Evolutionary conservation across 495 filamentous ascomycete genomes (phyloP).

Genomic region (Penicillium salamii): DNA sequence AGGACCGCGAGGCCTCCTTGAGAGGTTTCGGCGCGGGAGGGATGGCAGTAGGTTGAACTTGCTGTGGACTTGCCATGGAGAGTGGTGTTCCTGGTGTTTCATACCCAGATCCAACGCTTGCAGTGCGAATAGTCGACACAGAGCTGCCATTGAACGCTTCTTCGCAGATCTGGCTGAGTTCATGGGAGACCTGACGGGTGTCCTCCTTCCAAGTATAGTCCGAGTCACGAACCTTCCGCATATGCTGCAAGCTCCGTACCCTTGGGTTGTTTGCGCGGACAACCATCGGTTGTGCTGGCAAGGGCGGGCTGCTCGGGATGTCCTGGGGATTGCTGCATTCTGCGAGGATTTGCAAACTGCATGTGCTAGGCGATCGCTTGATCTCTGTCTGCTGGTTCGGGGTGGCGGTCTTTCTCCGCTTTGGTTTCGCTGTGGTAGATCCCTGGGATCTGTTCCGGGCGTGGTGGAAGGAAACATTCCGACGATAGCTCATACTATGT

Average conservation of each 20-base stretch:
- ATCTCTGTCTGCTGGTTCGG: slow-evolving; percentile 10
- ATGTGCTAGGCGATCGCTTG: slow-evolving; percentile 26
- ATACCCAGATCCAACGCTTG: slow-evolving; percentile 39
- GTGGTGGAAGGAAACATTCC: slow-evolving; percentile 79
- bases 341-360: slow-evolving; percentile 26
- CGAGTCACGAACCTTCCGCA: slow-evolving; percentile 40
- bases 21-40: slow-evolving; percentile 1
- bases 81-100: slow-evolving; percentile 54
- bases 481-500: slow-evolving; percentile 62
- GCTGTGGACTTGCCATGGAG: slow-evolving; percentile 34
- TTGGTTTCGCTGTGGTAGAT: slow-evolving; percentile 26
- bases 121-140: slow-evolving; percentile 46
- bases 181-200: slow-evolving; percentile 61
- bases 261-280: slow-evolving; percentile 32
- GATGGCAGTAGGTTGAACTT: slow-evolving; percentile 12
- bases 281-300: slow-evolving; percentile 41
- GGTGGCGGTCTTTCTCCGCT: slow-evolving; percentile 15
- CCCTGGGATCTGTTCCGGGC: slow-evolving; percentile 44
- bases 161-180: slow-evolving; percentile 66
- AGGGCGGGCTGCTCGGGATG: slow-evolving; percentile 30
- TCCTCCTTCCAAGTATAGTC: slow-evolving; percentile 58
- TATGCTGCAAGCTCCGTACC: slow-evolving; percentile 23
- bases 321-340: slow-evolving; percentile 17
- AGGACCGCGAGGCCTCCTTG: slow-evolving; percentile 28
- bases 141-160: slow-evolving; percentile 81